Evolutionary conservation across 192 early-diverging fungal species (phyloP), one percentile per base, ranked within the genome.

Genomic region (Tieghemiomyces parasiticus): DNA sequence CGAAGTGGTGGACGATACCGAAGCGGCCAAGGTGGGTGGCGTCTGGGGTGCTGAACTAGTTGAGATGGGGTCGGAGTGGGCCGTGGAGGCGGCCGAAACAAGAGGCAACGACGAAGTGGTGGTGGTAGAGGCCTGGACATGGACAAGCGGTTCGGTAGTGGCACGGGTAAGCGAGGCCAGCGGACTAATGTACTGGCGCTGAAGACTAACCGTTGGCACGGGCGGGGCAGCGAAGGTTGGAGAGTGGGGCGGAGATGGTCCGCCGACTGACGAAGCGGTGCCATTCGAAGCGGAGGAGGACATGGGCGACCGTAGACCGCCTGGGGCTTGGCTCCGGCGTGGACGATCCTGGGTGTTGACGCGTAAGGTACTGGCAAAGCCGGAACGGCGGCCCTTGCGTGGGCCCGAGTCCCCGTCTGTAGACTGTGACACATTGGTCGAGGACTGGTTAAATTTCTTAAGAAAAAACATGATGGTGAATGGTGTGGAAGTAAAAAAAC

Each of bases 401-500:
- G 6, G 6, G 38, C 8, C 16, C 8, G 38, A 16, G 38, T 16
- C 38, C 16, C 16, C 38, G 38, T 6, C 8, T 42, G 6, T 6
- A 16, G 38, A 42, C 26, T 50, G 49, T 12, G 12, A 10, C n/a
- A 50, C 49, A 20, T 20, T 22, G 26, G 22, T 50, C 10, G 49
- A 50, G 10, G 49, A 50, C 26, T 50, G 49, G 49, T 50, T 50
- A 13, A 50, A 25, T 26, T 50, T 50, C 26, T 50, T 50, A 19
- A 50, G 26, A 28, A 50, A 50, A 26, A 50, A 50, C 49, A 50
- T 50, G 49, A 10, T 26, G 22, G 13, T 26, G 3, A 26, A 3
- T 2, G 12, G 24, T 10, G 49, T 50, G 49, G n/a, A n/a, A n/a
- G n/a, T n/a, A n/a, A n/a, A n/a, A n/a, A n/a, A n/a, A n/a, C n/a